phyloP scores from a whole-genome alignment of 2,329 filamentous ascomycete species.

The Ophiocordyceps camponoti-floridani region DNA sequence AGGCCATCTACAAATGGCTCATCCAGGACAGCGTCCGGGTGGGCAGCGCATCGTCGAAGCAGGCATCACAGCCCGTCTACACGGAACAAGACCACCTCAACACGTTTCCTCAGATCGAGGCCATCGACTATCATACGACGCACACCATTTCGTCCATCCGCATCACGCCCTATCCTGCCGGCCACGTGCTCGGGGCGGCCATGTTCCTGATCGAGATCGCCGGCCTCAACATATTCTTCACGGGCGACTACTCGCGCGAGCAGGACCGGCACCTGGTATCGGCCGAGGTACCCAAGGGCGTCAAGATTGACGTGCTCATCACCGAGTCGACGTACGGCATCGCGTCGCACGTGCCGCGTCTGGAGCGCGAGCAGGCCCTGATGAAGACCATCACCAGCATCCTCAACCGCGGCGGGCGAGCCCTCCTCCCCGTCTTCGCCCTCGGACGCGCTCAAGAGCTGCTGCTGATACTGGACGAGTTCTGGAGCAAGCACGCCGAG shows the following conservation, averaged over 20 bases:
- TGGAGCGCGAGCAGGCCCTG: constrained; percentile 80
- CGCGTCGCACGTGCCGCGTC: constrained; percentile 74
- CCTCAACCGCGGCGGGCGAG: constrained; percentile 78
- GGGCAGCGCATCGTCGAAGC: constrained; percentile 49
- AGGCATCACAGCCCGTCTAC: constrained; percentile 59
- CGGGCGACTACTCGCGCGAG: constrained; percentile 91
- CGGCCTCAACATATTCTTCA: constrained; percentile 91
- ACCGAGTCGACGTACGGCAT: constrained; percentile 97
- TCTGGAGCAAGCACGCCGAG: constrained; percentile 80
- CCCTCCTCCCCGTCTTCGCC: constrained; percentile 88
- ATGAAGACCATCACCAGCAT: constrained; percentile 93
- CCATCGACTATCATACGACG: constrained; percentile 95
- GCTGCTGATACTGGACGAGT: constrained; percentile 87
- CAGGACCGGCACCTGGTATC: constrained; percentile 92
- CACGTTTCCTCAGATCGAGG: constrained; percentile 86
- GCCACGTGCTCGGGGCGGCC: constrained; percentile 91
- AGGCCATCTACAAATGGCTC: constrained; percentile 99
- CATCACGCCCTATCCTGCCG: constrained; percentile 91
- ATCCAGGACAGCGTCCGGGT: constrained; percentile 95
- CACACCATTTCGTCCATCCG: constrained; percentile 93
- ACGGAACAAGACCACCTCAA: constrained; percentile 90
- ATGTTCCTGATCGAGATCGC: constrained; percentile 99
- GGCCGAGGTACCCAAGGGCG: constrained; percentile 69
- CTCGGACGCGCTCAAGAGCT: constrained; percentile 87
- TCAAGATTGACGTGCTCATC: constrained; percentile 92